Evolutionary conservation across 2,329 filamentous ascomycete species (phyloP).

Genomic region (Fonsecaea nubica): DNA sequence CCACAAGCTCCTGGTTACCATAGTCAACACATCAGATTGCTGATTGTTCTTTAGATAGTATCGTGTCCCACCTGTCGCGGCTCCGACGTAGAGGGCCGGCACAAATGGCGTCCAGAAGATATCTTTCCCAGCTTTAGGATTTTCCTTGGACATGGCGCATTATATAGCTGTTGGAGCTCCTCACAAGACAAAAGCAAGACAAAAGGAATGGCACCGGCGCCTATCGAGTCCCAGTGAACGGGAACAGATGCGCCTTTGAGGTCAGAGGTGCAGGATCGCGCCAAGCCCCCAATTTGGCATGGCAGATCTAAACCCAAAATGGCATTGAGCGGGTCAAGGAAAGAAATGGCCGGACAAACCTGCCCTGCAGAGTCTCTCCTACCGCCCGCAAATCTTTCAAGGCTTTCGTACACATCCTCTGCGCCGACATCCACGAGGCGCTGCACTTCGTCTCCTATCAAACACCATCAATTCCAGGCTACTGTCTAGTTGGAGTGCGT

Average conservation of each 20-base stretch:
- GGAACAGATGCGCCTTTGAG: neutral
- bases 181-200: neutral
- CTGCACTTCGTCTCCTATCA: slow-evolving; percentile 4
- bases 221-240: neutral
- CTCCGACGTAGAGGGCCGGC: slow-evolving; percentile 64
- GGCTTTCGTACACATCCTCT: slow-evolving; percentile 14
- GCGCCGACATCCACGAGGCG: slow-evolving; percentile 16
- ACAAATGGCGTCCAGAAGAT: slow-evolving; percentile 26
- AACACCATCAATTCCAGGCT: neutral
- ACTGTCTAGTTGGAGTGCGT: slow-evolving; percentile 17
- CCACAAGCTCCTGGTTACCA: slow-evolving; percentile 63
- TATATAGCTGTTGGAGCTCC: neutral
- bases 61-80: slow-evolving; percentile 59
- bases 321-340: slow-evolving; percentile 14
- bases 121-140: neutral
- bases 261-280: slow-evolving; percentile 6
- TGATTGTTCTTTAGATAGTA: neutral
- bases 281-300: slow-evolving; percentile 17
- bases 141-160: neutral
- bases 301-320: slow-evolving; percentile 16
- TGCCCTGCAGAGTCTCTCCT: slow-evolving; percentile 16
- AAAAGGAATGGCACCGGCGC: no score
- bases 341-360: slow-evolving; percentile 11
- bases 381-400: slow-evolving; percentile 15
- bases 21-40: slow-evolving; percentile 1